Percentiles rank a stretch among this genome's conserved stretches.
These are phyloP conservation scores for Pythium monospermum DNA, from an alignment of 352 stramenopile genomes.

Conservation along the genomic window DNA sequence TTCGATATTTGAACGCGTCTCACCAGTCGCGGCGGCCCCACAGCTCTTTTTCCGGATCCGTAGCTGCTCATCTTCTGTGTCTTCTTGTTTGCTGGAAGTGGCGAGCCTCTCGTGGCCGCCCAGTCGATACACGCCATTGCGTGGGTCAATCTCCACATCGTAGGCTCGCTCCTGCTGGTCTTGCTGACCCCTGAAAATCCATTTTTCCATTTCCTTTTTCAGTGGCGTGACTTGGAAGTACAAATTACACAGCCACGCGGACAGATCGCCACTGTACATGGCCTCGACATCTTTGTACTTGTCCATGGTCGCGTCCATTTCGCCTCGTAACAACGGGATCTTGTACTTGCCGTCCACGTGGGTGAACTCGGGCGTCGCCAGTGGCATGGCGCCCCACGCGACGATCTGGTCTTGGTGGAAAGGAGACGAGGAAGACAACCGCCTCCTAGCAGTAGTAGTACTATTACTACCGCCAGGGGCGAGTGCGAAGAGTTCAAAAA, in stretches of 20 bases:
- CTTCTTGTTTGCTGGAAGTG: too few species aligned
- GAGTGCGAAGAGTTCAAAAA: slow-evolving; percentile 47
- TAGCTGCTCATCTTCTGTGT: not conserved
- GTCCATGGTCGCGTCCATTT: slow-evolving; percentile 78
- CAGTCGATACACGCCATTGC: slow-evolving; percentile 27
- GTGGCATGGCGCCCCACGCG: slow-evolving; percentile 77
- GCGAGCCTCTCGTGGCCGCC: too few species aligned
- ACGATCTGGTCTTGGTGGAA: slow-evolving; percentile 64
- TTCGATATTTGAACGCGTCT: too few species aligned
- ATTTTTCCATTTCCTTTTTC: slow-evolving; percentile 24
- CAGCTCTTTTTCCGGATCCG: slow-evolving; percentile 15
- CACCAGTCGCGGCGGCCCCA: too few species aligned
- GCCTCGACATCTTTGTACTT: slow-evolving; percentile 69
- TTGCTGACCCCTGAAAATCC: slow-evolving; percentile 3
- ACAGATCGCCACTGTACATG: slow-evolving; percentile 64
- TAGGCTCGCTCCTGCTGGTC: slow-evolving; percentile 14
- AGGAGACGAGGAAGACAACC: too few species aligned
- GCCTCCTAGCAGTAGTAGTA: too few species aligned
- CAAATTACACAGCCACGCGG: slow-evolving; percentile 86
- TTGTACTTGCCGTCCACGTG: slow-evolving; percentile 77
- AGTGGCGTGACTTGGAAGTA: slow-evolving; percentile 74
- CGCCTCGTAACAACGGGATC: slow-evolving; percentile 75
- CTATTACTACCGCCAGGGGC: not conserved
- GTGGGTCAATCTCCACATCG: slow-evolving; percentile 52
- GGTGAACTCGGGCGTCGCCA: slow-evolving; percentile 55